Percentiles rank a stretch among this genome's conserved stretches.
Evolutionary conservation across 495 filamentous ascomycete genomes (phyloP).

Genomic region (Lasiosphaeriaceae sp.): DNA sequence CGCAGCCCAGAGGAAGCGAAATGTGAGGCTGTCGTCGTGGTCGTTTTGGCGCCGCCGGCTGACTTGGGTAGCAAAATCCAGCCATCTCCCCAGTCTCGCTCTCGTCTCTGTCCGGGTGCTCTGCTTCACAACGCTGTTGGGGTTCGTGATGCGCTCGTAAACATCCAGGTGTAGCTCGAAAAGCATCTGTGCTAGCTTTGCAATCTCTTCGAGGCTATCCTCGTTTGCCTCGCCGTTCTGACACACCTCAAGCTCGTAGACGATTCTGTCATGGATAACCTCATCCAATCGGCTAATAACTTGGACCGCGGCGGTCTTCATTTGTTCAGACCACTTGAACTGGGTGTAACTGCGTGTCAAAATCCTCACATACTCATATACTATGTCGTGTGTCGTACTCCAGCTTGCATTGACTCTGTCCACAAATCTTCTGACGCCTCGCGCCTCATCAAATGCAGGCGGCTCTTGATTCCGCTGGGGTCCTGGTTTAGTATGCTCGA

Average conservation of each 20-base stretch:
- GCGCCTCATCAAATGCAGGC: constrained; percentile 51
- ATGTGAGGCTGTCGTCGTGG: constrained; percentile 44
- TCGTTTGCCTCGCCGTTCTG: constrained; percentile 15
- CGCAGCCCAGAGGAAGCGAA: constrained; percentile 79
- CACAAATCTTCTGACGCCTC: constrained; percentile 55
- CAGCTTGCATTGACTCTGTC: constrained; percentile 50
- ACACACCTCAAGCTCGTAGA: constrained; percentile 39
- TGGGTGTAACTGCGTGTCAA: constrained; percentile 59
- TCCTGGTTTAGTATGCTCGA: constrained; percentile 70
- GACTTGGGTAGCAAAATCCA: constrained; percentile 61
- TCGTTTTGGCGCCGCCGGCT: constrained; percentile 40
- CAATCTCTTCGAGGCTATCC: constrained; percentile 24
- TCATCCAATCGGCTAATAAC: constrained; percentile 66
- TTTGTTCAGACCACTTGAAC: constrained; percentile 64
- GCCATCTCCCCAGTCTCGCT: constrained; percentile 73
- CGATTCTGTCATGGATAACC: constrained; percentile 55
- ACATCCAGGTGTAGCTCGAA: constrained; percentile 90
- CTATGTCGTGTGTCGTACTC: constrained; percentile 58
- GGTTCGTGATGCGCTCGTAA: constrained; percentile 71
- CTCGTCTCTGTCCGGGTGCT: constrained; percentile 57
- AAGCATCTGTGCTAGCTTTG: constrained; percentile 67
- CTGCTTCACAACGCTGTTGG: constrained; percentile 63
- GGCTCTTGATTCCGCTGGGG: constrained; percentile 48
- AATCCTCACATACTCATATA: constrained; percentile 60
- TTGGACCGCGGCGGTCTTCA: constrained; percentile 69